Evolutionary conservation across 257 asterid genomes (phyloP), one percentile per base, ranked within the genome.

Genomic region (Nyctanthes arbortristis): DNA sequence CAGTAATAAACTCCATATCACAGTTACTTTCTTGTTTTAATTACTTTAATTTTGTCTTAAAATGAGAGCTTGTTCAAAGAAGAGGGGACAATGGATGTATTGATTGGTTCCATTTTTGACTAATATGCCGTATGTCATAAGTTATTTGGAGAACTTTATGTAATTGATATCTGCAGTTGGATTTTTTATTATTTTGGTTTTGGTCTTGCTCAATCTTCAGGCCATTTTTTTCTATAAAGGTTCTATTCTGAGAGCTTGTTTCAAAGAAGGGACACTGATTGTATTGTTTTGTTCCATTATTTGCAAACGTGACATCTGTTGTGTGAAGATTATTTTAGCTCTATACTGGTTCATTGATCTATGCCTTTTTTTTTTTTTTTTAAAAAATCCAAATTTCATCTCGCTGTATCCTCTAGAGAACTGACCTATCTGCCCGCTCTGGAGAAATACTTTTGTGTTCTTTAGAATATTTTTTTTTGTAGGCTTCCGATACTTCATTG

Each of bases 271-370:
- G n/a, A n/a, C n/a, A n/a, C n/a, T n/a, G n/a, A n/a, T n/a, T n/a
- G n/a, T n/a, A n/a, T n/a, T n/a, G n/a, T n/a, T n/a, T n/a, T n/a
- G n/a, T n/a, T n/a, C n/a, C n/a, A n/a, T n/a, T n/a, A n/a, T n/a
- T n/a, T n/a, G n/a, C n/a, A n/a, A n/a, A n/a, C n/a, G n/a, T 25
- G 16, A 67, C 45, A 71, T 33, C 64, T 36, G 31, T 30, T 61
- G 55, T 65, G 36, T 66, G 64, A 55, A 66, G 32, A 49, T 68
- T 3, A 16, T 20, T 63, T 58, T 32, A 40, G 14, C 35, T 45
- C 40, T 24, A 31, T 0, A 31, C 64, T 55, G 63, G n/a, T 65
- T 62, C 10, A 56, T 69, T 65, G 62, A 66, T 62, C 29, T 61
- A 58, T 58, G 49, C 54, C 65, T 20, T 35, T 55, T 37, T 55